Conservation (phyloP, 73 alveolate species). For the Effrenium voratum region DNA sequence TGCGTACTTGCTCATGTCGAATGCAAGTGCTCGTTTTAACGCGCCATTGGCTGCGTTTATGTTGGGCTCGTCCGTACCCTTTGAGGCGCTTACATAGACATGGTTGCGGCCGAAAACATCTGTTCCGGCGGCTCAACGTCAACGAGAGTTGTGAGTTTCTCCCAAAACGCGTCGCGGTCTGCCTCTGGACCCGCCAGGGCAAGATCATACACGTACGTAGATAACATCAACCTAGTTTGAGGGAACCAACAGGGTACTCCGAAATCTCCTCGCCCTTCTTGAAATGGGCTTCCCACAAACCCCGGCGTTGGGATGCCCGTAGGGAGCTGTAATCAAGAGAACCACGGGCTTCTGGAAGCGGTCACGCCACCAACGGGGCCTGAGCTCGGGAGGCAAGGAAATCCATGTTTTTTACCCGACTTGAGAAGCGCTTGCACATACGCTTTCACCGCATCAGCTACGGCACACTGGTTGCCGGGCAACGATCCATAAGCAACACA, state of each 20-base stretch:
- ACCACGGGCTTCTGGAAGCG: conserved; percentile 12
- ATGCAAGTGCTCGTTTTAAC: background rate
- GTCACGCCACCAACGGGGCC: conserved; percentile 24
- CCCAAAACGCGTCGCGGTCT: background rate
- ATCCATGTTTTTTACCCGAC: background rate
- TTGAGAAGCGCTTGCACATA: background rate
- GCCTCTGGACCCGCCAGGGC: background rate
- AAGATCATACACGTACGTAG: conserved; percentile 4
- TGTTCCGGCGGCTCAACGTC: conserved; percentile 46
- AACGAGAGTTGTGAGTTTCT: background rate
- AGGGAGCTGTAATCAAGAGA: background rate
- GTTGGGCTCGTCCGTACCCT: background rate
- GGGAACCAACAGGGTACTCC: conserved; percentile 28
- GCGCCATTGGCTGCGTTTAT: conserved; percentile 19
- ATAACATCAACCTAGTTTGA: background rate
- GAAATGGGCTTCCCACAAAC: conserved; percentile 23
- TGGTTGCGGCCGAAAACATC: background rate
- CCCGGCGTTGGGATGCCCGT: background rate
- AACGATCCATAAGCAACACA: background rate
- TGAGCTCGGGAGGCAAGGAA: conserved; percentile 18
- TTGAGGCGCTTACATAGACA: background rate
- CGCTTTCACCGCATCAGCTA: background rate
- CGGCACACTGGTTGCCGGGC: background rate
- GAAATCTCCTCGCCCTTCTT: background rate
- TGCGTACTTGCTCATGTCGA: background rate